These are phyloP conservation scores for Arachis monticola DNA, from an alignment of 331 rosid species.

Conservation along the genomic window DNA sequence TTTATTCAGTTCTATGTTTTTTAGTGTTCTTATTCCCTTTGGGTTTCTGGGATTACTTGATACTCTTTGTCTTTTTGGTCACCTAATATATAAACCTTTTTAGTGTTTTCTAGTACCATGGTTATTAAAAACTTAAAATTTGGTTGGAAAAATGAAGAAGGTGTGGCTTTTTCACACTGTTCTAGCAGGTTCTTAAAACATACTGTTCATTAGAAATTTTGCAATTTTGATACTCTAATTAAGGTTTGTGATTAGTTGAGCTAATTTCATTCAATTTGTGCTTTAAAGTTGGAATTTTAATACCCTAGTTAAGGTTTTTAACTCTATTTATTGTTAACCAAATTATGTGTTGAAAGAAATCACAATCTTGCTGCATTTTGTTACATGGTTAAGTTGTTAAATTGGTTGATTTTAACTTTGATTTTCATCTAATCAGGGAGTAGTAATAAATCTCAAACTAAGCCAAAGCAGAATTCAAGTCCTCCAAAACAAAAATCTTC, in stretches of 20 bases:
- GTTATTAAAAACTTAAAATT: not conserved
- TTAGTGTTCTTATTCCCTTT: slow-evolving; percentile 9
- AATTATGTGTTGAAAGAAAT: not conserved
- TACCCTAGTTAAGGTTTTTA: not conserved
- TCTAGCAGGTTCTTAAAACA: slow-evolving; percentile 37
- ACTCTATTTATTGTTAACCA: not conserved
- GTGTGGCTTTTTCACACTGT: slow-evolving; percentile 31
- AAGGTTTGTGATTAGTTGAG: slow-evolving; percentile 5
- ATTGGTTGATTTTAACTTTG: slow-evolving; percentile 11
- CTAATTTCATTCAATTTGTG: slow-evolving; percentile 10
- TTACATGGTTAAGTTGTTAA: slow-evolving; percentile 16
- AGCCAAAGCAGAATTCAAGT: slow-evolving; percentile 46
- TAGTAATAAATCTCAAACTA: slow-evolving; percentile 42
- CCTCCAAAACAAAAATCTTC: slow-evolving; percentile 27
- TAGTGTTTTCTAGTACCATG: not conserved
- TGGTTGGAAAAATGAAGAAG: slow-evolving; percentile 23
- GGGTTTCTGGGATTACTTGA: slow-evolving; percentile 18
- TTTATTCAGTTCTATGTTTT: not conserved
- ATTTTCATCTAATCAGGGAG: slow-evolving; percentile 47
- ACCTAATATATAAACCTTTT: not conserved
- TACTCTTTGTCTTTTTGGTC: not conserved
- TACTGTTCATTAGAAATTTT: slow-evolving; percentile 1
- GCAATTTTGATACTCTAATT: not conserved
- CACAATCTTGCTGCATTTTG: not conserved
- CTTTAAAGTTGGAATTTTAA: not conserved